These are phyloP conservation scores for Penicillium argentinense DNA, from an alignment of 495 filamentous ascomycete species.

Conservation along the genomic window DNA sequence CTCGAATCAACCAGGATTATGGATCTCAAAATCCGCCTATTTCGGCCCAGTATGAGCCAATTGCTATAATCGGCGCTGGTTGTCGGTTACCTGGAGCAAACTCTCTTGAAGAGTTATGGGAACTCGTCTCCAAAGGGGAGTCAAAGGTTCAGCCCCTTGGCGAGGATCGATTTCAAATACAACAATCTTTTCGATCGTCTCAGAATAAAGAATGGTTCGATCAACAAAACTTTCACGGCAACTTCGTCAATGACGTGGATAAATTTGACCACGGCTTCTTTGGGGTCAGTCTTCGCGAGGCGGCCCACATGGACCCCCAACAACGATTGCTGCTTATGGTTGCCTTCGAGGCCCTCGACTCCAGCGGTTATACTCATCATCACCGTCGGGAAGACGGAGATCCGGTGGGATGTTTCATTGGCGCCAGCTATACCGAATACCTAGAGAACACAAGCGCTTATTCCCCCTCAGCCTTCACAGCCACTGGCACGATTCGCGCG, in stretches of 20 bases:
- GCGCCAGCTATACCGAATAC: slow-evolving; percentile 30
- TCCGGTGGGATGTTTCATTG: slow-evolving; percentile 33
- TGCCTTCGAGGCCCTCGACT: slow-evolving; percentile 48
- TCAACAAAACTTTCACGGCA: slow-evolving; percentile 44
- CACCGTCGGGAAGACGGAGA: not conserved
- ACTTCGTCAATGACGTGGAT: slow-evolving; percentile 46
- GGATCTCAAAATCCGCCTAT: no score
- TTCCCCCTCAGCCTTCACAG: slow-evolving; percentile 31
- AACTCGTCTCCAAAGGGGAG: no score
- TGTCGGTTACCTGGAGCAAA: no score
- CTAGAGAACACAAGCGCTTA: slow-evolving; percentile 31
- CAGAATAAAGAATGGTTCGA: no score
- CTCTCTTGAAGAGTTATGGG: no score
- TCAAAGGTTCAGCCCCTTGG: no score
- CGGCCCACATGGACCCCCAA: slow-evolving; percentile 50
- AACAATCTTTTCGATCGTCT: no score
- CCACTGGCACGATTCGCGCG: slow-evolving; percentile 25
- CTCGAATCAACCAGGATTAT: no score
- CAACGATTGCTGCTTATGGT: slow-evolving; percentile 49
- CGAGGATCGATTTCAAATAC: no score
- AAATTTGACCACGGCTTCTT: slow-evolving; percentile 55
- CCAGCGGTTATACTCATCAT: slow-evolving; percentile 35
- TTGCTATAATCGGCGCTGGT: no score
- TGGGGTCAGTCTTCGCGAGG: slow-evolving; percentile 45
- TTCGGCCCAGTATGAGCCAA: no score